Base-by-base conservation (phyloP, 148 eudicot species). In the Linanthus parryae region DNA sequence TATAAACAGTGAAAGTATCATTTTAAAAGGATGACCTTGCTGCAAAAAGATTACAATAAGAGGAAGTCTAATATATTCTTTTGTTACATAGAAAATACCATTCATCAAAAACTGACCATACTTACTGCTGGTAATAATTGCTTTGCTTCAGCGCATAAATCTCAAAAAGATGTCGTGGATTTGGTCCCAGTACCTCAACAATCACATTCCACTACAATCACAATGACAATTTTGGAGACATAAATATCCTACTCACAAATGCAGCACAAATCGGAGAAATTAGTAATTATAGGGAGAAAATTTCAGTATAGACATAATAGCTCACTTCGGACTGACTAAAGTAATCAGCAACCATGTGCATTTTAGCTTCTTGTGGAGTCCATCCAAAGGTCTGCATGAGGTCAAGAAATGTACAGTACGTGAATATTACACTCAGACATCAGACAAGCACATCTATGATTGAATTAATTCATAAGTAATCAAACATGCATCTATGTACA, bases 131-230 rank as follows among this genome's bases (percentile, higher is more conserved):
- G 58, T 69, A 81, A 44, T 52, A 65, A 48, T 80, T 68, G 57
- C 84, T 73, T 61, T 83, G 89, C 66, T 87, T 91, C 43, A 91
- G 95, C 0, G 81, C 98, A 49, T 81, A 81, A 41, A 91, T 76
- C 80, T 91, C 98, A 79, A 91, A 81, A 50, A 91, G 76, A 83
- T 91, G 98, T 13, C 98, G 77, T 42, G 94, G 69, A 52, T 67
- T 83, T 59, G 95, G 61, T 52, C 98, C 98, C 19, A 91, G 71
- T 60, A 84, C 95, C 56, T 86, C 89, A 56, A 71, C 66, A 75
- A 87, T 66, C 66, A 69, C 61, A 59, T 73, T 59, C 89, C 92
- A 84, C 98, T 91, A 69, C 53, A 79, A 13, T 34, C 45, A 34
- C 31, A 65, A 43, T 42, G 67, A 57, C 52, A 25, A 69, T 7